Evolutionary conservation across 2,329 filamentous ascomycete genomes (phyloP), one percentile per base, ranked within the genome.

Genomic region (Fusarium circinatum): DNA sequence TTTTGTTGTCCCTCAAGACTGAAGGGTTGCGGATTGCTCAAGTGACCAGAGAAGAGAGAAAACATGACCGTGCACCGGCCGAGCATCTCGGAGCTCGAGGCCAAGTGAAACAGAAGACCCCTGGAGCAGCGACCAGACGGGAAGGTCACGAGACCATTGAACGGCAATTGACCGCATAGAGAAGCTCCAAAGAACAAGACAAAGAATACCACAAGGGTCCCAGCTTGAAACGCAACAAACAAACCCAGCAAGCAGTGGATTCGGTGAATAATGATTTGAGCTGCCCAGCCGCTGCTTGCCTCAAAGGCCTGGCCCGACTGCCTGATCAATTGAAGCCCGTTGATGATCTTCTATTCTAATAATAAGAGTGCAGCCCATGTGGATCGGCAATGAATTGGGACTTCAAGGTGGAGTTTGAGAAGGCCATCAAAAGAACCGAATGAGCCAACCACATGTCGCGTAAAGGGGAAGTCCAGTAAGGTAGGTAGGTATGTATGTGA

Each of bases 131-230:
- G 39, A 74, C 71, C 54, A 65, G 65, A 47, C 24, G 39, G 69
- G 62, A 73, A 51, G 65, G 70, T 71, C 71, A 73, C 70, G 70
- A 73, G 70, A 73, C 70, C 70, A 39, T 54, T 28, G 26, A 55
- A 56, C 60, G 57, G 61, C 45, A 41, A 56, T 60, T 41, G 64
- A 63, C 49, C 57, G 57, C 22, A 47, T 41, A 28, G 14, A 73
- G 71, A 74, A 60, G 65, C 58, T 74, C 58, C 36, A 65, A 48
- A 67, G 68, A 68, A 63, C 39, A 62, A 57, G 62, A 54, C 26
- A n/a, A 55, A 70, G 39, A 44, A 42, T 36, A 60, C 57, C 57
- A 34, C 66, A 61, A 51, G 69, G 62, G 24, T 39, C 47, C 44
- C 42, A 24, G 47, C 34, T 67, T 14, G 41, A 67, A 39, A 51